Conservation (phyloP, 2,329 filamentous ascomycete species). For the Pseudogymnoascus sp. region DNA sequence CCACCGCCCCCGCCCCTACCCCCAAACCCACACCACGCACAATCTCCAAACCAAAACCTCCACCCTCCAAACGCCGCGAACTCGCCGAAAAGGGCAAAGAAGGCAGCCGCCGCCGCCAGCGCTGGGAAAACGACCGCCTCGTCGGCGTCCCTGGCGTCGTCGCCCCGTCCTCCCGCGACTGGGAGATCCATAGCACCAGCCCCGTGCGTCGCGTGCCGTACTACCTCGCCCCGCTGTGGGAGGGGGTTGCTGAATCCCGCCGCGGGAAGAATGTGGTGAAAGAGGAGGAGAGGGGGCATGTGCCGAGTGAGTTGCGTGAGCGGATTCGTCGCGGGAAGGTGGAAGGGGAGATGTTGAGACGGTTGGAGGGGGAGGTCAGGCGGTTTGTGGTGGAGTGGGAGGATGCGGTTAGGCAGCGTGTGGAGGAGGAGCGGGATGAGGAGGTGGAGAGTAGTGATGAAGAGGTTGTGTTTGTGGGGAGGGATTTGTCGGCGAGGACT, state of each 20-base stretch:
- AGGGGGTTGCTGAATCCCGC: slow-evolving; percentile 51
- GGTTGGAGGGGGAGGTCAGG: slow-evolving; percentile 77
- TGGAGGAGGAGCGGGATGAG: slow-evolving; percentile 34
- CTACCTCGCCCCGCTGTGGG: slow-evolving; percentile 82
- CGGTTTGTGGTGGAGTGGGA: slow-evolving; percentile 62
- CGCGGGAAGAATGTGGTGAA: slow-evolving; percentile 30
- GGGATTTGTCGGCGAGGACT: slow-evolving; percentile 45
- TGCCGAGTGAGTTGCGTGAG: slow-evolving; percentile 73
- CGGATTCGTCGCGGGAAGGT: slow-evolving; percentile 72
- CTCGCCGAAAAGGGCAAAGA: slow-evolving; percentile 81
- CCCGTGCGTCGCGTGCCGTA: slow-evolving; percentile 75
- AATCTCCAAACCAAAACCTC: slow-evolving; percentile 24
- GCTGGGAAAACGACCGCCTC: slow-evolving; percentile 94
- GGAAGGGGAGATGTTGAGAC: slow-evolving; percentile 71
- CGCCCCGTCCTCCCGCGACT: slow-evolving; percentile 75
- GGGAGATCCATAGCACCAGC: slow-evolving; percentile 74
- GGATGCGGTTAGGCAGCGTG: slow-evolving; percentile 40
- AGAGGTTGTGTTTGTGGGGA: slow-evolving; percentile 84
- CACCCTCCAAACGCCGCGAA: slow-evolving; percentile 46
- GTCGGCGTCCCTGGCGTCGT: slow-evolving; percentile 79
- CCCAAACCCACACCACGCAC: slow-evolving; percentile 48
- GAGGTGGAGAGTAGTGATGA: slow-evolving; percentile 59
- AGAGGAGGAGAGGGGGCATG: slow-evolving; percentile 42
- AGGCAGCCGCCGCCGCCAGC: slow-evolving; percentile 73
- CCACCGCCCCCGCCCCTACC: slow-evolving; percentile 57